phyloP scores from a whole-genome alignment of 2,329 filamentous ascomycete genomes.

The Pseudogymnoascus sp. region DNA sequence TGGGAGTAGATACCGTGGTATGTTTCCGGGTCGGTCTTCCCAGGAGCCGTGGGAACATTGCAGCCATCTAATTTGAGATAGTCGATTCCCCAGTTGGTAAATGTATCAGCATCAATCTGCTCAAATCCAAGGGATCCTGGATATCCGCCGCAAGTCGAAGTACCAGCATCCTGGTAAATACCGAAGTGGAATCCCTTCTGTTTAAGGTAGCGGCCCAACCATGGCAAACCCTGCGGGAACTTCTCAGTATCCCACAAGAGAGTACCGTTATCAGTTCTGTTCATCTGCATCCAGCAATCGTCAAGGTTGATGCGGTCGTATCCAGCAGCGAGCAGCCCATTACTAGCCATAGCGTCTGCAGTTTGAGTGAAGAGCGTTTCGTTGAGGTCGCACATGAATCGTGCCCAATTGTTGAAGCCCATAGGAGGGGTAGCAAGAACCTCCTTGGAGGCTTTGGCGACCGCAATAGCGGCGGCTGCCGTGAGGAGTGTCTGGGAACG shows the following conservation, averaged over 20 bases:
- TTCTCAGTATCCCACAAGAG: conserved; percentile 39
- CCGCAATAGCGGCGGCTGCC: not conserved
- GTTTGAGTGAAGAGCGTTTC: conserved; percentile 39
- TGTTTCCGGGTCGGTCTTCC: conserved; percentile 29
- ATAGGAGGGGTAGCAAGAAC: conserved; percentile 33
- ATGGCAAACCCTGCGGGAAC: conserved; percentile 51
- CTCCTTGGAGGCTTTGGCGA: not conserved
- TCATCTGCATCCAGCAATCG: conserved; percentile 48
- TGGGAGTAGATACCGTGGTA: conserved; percentile 33
- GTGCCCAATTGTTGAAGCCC: conserved; percentile 45
- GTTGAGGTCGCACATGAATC: conserved; percentile 39
- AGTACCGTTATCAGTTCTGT: conserved; percentile 34
- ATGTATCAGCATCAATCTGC: conserved; percentile 47
- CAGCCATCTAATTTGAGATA: conserved; percentile 56
- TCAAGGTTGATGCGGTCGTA: conserved; percentile 52
- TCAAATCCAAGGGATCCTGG: conserved; percentile 50
- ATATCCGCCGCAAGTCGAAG: conserved; percentile 44
- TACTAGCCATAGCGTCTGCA: conserved; percentile 36
- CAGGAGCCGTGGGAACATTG: conserved; percentile 26
- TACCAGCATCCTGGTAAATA: conserved; percentile 46
- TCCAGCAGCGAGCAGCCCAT: conserved; percentile 37
- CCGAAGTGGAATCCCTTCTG: conserved; percentile 50
- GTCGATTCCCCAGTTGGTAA: conserved; percentile 51
- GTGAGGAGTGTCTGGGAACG: not conserved
- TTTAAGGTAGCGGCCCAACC: conserved; percentile 46